Evolutionary conservation across 345 rosid species (phyloP).

Genomic region (Populus pruinosa): DNA sequence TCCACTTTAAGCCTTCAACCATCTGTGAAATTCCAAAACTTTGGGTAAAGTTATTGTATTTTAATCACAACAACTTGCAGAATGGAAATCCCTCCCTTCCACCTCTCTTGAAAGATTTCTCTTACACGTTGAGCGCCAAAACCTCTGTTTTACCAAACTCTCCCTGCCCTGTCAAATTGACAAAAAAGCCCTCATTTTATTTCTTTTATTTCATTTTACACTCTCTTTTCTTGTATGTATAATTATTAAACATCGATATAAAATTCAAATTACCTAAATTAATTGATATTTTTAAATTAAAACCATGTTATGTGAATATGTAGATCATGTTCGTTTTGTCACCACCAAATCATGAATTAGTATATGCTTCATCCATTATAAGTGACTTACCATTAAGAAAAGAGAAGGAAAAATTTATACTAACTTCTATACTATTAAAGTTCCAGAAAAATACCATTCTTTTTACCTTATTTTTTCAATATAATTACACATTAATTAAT

Average conservation of each 20-base stretch:
- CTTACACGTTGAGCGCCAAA: background rate
- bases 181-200: background rate
- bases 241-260: no score
- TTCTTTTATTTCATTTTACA: no score
- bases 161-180: background rate
- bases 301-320: no score
- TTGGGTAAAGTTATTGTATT: background rate
- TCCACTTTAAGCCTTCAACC: background rate
- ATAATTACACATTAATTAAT: no score
- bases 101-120: background rate
- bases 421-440: background rate
- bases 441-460: background rate
- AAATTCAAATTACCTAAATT: no score
- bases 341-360: no score
- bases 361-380: background rate
- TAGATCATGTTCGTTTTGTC: no score
- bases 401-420: background rate
- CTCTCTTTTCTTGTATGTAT: no score
- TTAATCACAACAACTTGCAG: background rate
- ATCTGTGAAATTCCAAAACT: background rate
- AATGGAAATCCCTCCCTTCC: background rate
- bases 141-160: background rate
- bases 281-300: no score
- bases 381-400: no score
- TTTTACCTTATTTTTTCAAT: no score